Evolutionary conservation across 495 filamentous ascomycete species (phyloP), one percentile per base, ranked within the genome.

Genomic region (Rhizodiscina lignyota): DNA sequence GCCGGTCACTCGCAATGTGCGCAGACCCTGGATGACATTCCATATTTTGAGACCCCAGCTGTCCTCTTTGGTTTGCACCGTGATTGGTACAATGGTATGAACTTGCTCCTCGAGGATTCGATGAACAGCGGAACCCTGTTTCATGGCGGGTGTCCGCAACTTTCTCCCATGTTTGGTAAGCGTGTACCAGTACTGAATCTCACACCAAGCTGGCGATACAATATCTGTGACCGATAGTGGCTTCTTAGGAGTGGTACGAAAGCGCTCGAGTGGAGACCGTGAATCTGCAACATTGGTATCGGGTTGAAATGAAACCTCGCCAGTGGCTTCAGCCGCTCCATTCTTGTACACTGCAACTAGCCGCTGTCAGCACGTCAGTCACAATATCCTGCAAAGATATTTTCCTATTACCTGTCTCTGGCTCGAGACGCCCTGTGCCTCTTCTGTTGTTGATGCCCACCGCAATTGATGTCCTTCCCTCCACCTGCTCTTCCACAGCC

Each of bases 141-240:
- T 78, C 89, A 97, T 97, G 1, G 80, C 83, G 6, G 68, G 52
- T 0, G 91, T 96, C 2, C 60, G 54, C 34, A 62, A 72, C 54
- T 77, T 85, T 45, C 64, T 67, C 13, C 91, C 91, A 47, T 77
- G 68, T 29, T 69, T 73, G 2, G 73, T 79, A 21, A 97, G 66
- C 0, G 70, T 76, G 59, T 84, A 96, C 65, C 72, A 80, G 45
- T 93, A 87, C 52, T 97, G 89, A 30, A 94, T 56, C 53, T 97
- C 91, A 52, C 89, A 97, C 89, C 89, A 97, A 5, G 85, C 72
- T 2, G 84, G 84, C 11, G 79, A 77, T 1, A 87, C 68, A 28
- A 97, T 51, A 54, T 97, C 89, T 2, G 83, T 81, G 3, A 97
- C 89, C 1, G 80, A 83, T n/a, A 97, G 69, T 0, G 79, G 68